Evolutionary conservation across 768 basidiomycete species (phyloP), one percentile per base, ranked within the genome.

Genomic region (Naganishia randhawae): DNA sequence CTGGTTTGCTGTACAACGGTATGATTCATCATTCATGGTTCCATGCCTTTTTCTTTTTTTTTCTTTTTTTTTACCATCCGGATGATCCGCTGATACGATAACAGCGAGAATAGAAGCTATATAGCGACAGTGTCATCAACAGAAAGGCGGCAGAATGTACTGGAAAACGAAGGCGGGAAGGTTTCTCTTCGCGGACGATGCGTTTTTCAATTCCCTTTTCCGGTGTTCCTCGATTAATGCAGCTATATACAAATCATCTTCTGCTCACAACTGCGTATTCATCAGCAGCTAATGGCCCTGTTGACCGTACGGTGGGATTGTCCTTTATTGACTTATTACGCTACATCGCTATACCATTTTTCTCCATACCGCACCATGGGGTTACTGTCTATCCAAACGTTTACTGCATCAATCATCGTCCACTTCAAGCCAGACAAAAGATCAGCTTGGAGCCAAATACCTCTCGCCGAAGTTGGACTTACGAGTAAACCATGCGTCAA

Each of bases 401-500:
- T 72, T 0, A 77, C 76, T 31, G 69, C 72, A 66, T 96, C 93
- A 78, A 93, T 92, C 69, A 96, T 83, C 9, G 93, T 95, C 93
- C 93, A 96, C 61, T 69, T 33, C 13, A 33, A 50, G 33, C 13
- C 17, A 4, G 11, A 10, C 41, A 10, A 3, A 16, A 33, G 29
- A 3, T 32, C 10, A 53, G 13, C 32, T 32, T 16, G 39, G 31
- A 3, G 2, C 19, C 19, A 19, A 7, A 50, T 31, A 37, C 7
- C 6, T 33, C 29, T 19, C 4, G 1, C 1, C 37, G 5, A 41
- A 33, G 8, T 19, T n/a, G 9, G 37, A 50, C 68, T 53, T 50
- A 69, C 69, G 14, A 94, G 83, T 42, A 95, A 83, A 25, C 94
- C 94, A 72, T 96, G 94, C 8, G 92, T 95, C 35, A 92, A 90